Evolutionary conservation across 345 rosid genomes (phyloP).

Genomic region (Cardamine resedifolia): DNA sequence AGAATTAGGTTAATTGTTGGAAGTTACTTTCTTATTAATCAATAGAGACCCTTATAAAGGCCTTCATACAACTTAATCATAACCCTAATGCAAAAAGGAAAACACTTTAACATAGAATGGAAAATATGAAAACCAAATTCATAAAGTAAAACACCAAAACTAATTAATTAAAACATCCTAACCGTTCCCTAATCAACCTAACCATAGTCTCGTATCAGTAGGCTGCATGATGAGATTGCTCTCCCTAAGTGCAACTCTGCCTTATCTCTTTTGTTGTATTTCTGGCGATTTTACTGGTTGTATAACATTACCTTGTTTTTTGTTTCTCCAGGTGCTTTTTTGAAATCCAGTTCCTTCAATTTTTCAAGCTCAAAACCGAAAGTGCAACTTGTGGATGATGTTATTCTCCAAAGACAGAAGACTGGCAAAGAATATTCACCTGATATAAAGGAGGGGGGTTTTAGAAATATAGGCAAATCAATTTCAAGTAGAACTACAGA

Average conservation of each 20-base stretch:
- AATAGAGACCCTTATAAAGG: too few relatives aligned
- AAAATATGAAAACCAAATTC: too few relatives aligned
- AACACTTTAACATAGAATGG: too few relatives aligned
- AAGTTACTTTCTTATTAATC: too few relatives aligned
- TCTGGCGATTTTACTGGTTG: slow-evolving; percentile 10
- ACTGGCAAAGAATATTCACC: slow-evolving; percentile 45
- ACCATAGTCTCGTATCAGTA: too few relatives aligned
- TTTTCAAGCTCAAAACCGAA: slow-evolving; percentile 55
- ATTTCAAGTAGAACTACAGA: slow-evolving; percentile 64
- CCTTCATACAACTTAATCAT: too few relatives aligned
- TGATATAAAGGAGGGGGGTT: slow-evolving; percentile 56
- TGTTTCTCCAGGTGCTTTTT: slow-evolving; percentile 56
- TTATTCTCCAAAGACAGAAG: slow-evolving; percentile 56
- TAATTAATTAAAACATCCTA: too few relatives aligned
- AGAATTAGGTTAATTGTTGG: too few relatives aligned
- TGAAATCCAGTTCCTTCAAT: slow-evolving; percentile 80
- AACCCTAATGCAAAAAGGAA: too few relatives aligned
- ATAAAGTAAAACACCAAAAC: too few relatives aligned
- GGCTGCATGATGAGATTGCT: slow-evolving; percentile 21
- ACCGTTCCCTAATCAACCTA: too few relatives aligned
- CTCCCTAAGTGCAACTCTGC: slow-evolving; percentile 6
- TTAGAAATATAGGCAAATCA: slow-evolving; percentile 61
- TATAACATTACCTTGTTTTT: not conserved
- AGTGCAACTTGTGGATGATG: slow-evolving; percentile 67
- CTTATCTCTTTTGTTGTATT: not conserved